Percentiles rank a stretch among this genome's conserved stretches.
phyloP scores from a whole-genome alignment of 768 basidiomycete species.

The Lactifluus hygrophoroides region DNA sequence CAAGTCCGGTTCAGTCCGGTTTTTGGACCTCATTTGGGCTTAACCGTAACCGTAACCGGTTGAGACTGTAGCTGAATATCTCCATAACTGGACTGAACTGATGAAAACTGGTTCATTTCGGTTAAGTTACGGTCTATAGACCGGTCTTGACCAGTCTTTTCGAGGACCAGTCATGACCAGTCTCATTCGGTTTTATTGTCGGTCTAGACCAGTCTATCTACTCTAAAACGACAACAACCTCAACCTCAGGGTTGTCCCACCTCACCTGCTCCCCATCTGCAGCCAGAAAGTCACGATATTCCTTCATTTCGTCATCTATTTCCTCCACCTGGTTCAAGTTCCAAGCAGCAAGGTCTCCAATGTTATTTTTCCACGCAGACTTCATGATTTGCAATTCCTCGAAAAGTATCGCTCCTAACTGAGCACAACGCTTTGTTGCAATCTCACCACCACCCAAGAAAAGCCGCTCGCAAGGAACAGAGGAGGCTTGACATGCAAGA shows the following conservation, averaged over 20 bases:
- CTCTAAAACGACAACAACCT: too few species aligned
- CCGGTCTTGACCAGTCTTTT: not conserved
- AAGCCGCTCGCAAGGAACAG: not conserved
- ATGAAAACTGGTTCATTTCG: not conserved
- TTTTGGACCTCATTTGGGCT: too few species aligned
- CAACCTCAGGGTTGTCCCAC: too few species aligned
- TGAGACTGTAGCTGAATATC: not conserved
- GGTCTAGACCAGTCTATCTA: too few species aligned
- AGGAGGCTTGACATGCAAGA: not conserved
- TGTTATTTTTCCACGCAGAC: not conserved
- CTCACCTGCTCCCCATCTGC: too few species aligned
- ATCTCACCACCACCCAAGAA: not conserved
- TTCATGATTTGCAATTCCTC: not conserved
- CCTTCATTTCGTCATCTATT: not conserved
- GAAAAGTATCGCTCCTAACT: not conserved
- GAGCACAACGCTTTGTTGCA: too few species aligned
- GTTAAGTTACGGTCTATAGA: not conserved
- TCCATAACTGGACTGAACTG: not conserved
- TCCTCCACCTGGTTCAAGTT: not conserved
- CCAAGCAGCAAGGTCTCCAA: not conserved
- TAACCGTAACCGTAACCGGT: too few species aligned
- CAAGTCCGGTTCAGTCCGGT: too few species aligned
- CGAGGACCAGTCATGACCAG: too few species aligned
- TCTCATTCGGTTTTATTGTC: too few species aligned
- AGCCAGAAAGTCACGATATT: too few species aligned